phyloP scores from a whole-genome alignment of 2,329 filamentous ascomycete genomes.

The Xylaria sp. region DNA sequence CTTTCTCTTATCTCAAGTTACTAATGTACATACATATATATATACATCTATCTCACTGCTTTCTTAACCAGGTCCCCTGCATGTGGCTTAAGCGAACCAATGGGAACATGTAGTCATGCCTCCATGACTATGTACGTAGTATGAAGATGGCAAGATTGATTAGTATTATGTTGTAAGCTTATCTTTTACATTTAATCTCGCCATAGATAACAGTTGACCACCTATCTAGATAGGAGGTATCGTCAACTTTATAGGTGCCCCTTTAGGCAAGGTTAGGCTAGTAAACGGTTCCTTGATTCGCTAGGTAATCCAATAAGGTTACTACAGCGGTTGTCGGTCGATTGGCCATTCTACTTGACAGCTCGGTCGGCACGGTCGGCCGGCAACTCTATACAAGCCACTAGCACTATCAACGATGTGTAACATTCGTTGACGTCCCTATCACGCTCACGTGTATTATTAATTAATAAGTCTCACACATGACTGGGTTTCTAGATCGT shows the following conservation, averaged over 20 bases:
- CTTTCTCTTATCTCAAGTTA: too few relatives aligned
- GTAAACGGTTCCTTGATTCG: conserved; percentile 10
- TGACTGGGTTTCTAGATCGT: not conserved
- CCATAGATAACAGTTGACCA: not conserved
- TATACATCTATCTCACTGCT: too few relatives aligned
- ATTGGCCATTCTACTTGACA: not conserved
- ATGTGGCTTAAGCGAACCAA: not conserved
- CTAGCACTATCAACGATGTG: too few relatives aligned
- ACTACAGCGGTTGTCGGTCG: conserved; percentile 21
- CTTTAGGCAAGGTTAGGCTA: conserved; percentile 20
- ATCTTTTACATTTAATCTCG: not conserved
- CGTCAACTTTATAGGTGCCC: conserved; percentile 21
- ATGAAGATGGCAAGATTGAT: conserved; percentile 13
- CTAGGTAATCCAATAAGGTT: too few relatives aligned
- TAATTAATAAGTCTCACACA: conserved; percentile 20
- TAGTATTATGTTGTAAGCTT: not conserved
- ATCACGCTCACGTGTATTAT: conserved; percentile 7
- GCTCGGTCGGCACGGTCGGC: conserved; percentile 17
- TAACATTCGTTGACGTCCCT: not conserved
- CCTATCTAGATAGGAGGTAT: too few relatives aligned
- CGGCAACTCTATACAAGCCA: not conserved
- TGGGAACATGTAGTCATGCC: not conserved
- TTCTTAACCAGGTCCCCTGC: not conserved
- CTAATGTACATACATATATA: not conserved
- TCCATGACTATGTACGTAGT: not conserved